These are phyloP conservation scores for Wickerhamiella dianesei DNA, from an alignment of 805 yeast genomes.

Conservation along the genomic window DNA sequence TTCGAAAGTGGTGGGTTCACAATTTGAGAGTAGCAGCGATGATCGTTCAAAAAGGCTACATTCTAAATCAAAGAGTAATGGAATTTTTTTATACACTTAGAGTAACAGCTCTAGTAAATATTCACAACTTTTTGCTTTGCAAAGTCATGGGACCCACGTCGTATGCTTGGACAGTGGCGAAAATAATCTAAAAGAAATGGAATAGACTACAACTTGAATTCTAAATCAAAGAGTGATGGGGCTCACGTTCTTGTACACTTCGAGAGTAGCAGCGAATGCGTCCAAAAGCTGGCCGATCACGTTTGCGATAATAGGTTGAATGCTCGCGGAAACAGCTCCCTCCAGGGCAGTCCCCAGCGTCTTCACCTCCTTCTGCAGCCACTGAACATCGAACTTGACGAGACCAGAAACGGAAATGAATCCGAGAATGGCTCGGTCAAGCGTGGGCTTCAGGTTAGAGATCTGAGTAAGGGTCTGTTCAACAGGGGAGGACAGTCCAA, in stretches of 20 bases:
- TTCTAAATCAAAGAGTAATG: not conserved
- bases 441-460: constrained; percentile 10
- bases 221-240: not conserved
- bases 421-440: constrained; percentile 18
- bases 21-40: too few species aligned
- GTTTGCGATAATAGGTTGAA: not conserved
- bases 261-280: not conserved
- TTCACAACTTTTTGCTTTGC: too few species aligned
- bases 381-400: constrained; percentile 23
- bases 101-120: too few species aligned
- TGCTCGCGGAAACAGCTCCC: not conserved
- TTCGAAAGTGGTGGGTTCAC: too few species aligned
- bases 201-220: not conserved
- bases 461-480: not conserved
- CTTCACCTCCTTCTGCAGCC: not conserved
- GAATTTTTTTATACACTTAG: too few species aligned
- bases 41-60: not conserved
- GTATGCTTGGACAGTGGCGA: too few species aligned
- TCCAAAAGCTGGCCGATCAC: not conserved
- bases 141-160: too few species aligned
- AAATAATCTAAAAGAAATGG: not conserved
- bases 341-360: not conserved
- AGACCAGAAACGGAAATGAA: constrained; percentile 4
- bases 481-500: not conserved
- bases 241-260: not conserved